These are phyloP conservation scores for Sorghum bicolor DNA, from an alignment of 176 grass and related monocot species.

Conservation along the genomic window DNA sequence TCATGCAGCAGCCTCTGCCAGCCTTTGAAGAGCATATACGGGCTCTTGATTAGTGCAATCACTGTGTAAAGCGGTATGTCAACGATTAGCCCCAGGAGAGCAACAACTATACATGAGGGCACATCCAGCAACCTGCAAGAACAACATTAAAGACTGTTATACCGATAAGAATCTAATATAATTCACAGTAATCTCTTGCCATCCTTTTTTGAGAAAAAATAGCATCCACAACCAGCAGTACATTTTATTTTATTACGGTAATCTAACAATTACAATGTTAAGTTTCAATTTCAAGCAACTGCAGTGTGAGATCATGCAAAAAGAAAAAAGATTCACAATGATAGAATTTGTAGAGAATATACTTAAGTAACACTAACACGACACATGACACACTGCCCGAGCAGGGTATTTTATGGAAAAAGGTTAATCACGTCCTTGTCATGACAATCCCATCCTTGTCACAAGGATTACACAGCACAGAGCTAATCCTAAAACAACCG, in stretches of 20 bases:
- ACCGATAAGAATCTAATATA: not conserved
- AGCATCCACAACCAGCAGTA: not conserved
- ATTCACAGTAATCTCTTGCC: not conserved
- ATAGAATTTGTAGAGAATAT: not conserved
- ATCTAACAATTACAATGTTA: not conserved
- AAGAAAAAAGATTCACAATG: too few relatives aligned
- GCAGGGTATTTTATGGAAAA: not conserved
- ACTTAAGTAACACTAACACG: slow-evolving; percentile 10
- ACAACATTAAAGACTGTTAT: not conserved
- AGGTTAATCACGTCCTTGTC: not conserved
- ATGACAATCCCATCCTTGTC: slow-evolving; percentile 23
- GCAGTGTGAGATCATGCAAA: not conserved
- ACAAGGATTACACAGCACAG: not conserved
- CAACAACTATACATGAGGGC: slow-evolving; percentile 62
- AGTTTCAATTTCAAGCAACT: not conserved
- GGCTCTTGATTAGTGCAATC: slow-evolving; percentile 85
- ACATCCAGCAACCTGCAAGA: slow-evolving; percentile 70
- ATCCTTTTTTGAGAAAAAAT: not conserved
- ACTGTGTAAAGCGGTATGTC: slow-evolving; percentile 85
- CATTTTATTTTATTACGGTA: not conserved
- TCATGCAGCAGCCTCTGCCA: slow-evolving; percentile 94
- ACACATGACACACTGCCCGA: not conserved
- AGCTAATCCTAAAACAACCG: slow-evolving; percentile 11
- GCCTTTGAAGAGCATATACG: slow-evolving; percentile 98
- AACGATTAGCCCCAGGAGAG: slow-evolving; percentile 59